Percentiles rank a stretch among this genome's conserved stretches.
Evolutionary conservation across 2,329 filamentous ascomycete species (phyloP).

Genomic region (Clarireedia hainanense): DNA sequence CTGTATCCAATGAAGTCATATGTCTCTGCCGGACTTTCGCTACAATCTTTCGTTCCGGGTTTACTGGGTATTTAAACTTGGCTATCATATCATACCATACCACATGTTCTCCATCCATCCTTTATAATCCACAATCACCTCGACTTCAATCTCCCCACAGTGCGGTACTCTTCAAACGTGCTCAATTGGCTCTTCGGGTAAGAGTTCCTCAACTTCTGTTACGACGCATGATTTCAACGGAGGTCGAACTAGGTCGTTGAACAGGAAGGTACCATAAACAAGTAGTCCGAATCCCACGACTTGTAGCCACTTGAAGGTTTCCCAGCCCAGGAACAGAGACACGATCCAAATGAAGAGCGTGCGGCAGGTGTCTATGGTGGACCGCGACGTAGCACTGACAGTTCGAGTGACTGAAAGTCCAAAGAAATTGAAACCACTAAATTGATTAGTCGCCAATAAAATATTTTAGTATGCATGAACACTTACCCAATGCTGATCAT

Average conservation of each 20-base stretch:
- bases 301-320: slow-evolving; percentile 95
- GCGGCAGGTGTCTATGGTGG: slow-evolving; percentile 94
- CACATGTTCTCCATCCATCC: not conserved
- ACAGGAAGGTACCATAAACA: slow-evolving; percentile 94
- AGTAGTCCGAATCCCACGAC: slow-evolving; percentile 80
- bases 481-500: slow-evolving; percentile 96
- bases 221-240: slow-evolving; percentile 63
- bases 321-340: slow-evolving; percentile 88
- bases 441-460: slow-evolving; percentile 8
- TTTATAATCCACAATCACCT: not conserved
- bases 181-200: slow-evolving; percentile 80
- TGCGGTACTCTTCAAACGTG: slow-evolving; percentile 28
- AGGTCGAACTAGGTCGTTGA: slow-evolving; percentile 86
- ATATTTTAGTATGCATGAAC: not conserved
- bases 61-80: not conserved
- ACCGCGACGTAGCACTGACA: slow-evolving; percentile 87
- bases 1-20: not conserved
- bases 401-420: slow-evolving; percentile 84
- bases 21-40: not conserved
- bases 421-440: slow-evolving; percentile 96
- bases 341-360: slow-evolving; percentile 98
- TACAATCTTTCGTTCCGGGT: not conserved
- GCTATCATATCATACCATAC: not conserved
- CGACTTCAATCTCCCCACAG: not conserved
- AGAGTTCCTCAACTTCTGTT: slow-evolving; percentile 51